Evolutionary conservation across 768 basidiomycete species (phyloP).

Genomic region (Mycena floridula): DNA sequence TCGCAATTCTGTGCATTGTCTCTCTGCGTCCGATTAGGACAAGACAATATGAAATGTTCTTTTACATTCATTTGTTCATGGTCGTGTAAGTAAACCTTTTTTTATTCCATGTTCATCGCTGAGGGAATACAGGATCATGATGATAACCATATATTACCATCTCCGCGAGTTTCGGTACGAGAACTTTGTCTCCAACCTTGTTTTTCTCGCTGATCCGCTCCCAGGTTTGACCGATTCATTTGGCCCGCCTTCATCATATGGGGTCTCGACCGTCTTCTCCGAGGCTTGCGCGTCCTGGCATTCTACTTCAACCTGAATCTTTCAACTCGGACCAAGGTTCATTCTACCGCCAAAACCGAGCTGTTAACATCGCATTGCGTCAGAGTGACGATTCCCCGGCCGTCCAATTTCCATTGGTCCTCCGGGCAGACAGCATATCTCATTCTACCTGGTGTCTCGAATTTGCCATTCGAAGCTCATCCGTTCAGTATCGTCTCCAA

Average conservation of each 20-base stretch:
- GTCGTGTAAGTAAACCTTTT: constrained; percentile 27
- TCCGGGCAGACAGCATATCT: constrained; percentile 45
- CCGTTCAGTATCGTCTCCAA: constrained; percentile 45
- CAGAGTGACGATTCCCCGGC: constrained; percentile 33
- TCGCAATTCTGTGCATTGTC: constrained; percentile 25
- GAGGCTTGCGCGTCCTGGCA: constrained; percentile 27
- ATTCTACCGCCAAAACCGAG: constrained; percentile 29
- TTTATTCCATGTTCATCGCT: background rate
- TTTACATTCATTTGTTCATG: constrained; percentile 29
- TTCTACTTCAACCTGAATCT: constrained; percentile 24
- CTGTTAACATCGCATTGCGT: constrained; percentile 31
- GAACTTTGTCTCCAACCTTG: no score
- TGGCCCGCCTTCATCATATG: constrained; percentile 35
- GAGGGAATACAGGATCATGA: constrained; percentile 1
- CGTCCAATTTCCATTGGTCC: constrained; percentile 36
- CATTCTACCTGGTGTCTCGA: constrained; percentile 39
- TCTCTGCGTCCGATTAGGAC: constrained; percentile 32
- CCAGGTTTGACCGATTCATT: constrained; percentile 25
- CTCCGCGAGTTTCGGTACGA: background rate
- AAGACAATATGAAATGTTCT: constrained; percentile 34
- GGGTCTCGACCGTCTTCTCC: constrained; percentile 36
- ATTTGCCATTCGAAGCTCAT: constrained; percentile 39
- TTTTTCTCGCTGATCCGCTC: no score
- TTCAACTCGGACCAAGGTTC: constrained; percentile 9
- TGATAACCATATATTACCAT: constrained; percentile 8